These are phyloP conservation scores for Sporothrix dimorphospora DNA, from an alignment of 2,329 filamentous ascomycete genomes.

Conservation along the genomic window DNA sequence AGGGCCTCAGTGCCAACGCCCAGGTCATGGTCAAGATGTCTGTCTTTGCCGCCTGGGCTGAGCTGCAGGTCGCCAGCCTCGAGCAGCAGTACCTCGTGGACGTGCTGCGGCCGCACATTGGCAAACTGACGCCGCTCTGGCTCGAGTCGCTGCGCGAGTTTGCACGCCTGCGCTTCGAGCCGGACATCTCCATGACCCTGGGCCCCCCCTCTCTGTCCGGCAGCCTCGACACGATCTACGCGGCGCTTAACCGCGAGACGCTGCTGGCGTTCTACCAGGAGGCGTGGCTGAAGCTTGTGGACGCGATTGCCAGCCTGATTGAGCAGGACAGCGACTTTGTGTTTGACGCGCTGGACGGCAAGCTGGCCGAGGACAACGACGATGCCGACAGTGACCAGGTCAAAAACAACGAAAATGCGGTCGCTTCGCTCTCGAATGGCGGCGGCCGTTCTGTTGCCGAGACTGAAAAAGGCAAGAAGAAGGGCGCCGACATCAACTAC, in stretches of 20 bases:
- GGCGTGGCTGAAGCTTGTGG: constrained; percentile 93
- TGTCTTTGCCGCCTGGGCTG: constrained; percentile 95
- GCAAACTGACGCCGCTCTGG: constrained; percentile 89
- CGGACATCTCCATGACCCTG: constrained; percentile 90
- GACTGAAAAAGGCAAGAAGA: constrained; percentile 48
- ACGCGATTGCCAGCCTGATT: constrained; percentile 95
- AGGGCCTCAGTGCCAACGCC: constrained; percentile 90
- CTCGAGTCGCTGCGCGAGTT: constrained; percentile 91
- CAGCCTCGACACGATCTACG: constrained; percentile 91
- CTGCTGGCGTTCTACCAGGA: constrained; percentile 95
- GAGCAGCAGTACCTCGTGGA: constrained; percentile 89
- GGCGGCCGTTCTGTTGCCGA: constrained; percentile 49
- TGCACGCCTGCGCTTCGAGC: constrained; percentile 86
- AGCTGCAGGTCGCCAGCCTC: constrained; percentile 90
- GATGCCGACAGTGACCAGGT: constrained; percentile 4
- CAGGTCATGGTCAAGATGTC: constrained; percentile 99
- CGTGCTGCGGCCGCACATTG: constrained; percentile 88
- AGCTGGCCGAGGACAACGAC: constrained; percentile 52
- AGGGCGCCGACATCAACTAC: constrained; percentile 82
- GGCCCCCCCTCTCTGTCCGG: constrained; percentile 80
- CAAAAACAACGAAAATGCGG: not conserved
- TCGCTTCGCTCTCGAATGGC: not conserved
- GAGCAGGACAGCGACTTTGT: constrained; percentile 98
- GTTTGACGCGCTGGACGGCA: constrained; percentile 93
- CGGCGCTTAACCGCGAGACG: constrained; percentile 91